phyloP scores from a whole-genome alignment of 1,284 basidiomycete genomes.

The Cutaneotrichosporon sp. region DNA sequence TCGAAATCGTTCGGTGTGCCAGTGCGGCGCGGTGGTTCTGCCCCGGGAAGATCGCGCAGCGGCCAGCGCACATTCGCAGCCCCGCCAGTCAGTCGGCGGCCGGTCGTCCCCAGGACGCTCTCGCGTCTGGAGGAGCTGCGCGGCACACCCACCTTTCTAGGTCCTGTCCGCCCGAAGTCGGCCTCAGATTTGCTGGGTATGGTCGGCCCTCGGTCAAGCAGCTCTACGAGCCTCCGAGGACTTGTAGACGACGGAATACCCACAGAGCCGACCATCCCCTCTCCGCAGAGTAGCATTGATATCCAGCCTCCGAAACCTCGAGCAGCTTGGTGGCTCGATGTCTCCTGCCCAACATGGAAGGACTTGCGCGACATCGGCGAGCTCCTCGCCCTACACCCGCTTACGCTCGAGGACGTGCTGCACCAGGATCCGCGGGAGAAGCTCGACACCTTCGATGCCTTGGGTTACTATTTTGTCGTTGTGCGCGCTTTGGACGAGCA shows the following conservation, averaged over 20 bases:
- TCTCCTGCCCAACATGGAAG: constrained; percentile 82
- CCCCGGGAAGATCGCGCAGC: constrained; percentile 22
- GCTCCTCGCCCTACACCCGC: constrained; percentile 63
- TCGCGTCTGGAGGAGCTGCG: constrained; percentile 30
- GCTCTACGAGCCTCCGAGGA: background rate
- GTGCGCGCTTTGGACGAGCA: constrained; percentile 75
- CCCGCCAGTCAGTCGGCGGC: constrained; percentile 30
- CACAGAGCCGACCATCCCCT: background rate
- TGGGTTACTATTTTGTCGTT: constrained; percentile 91
- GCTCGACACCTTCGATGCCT: constrained; percentile 76
- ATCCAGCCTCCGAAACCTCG: constrained; percentile 1
- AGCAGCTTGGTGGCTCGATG: constrained; percentile 77
- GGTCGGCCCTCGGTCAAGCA: constrained; percentile 1
- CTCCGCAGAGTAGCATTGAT: background rate
- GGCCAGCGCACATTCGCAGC: constrained; percentile 26
- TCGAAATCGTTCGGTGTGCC: constrained; percentile 4
- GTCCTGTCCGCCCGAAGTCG: constrained; percentile 36
- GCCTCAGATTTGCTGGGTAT: constrained; percentile 45
- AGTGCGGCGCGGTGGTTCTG: constrained; percentile 26
- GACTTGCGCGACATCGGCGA: constrained; percentile 85
- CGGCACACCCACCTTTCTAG: constrained; percentile 1
- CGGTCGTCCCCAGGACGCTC: constrained; percentile 13
- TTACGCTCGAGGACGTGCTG: constrained; percentile 93
- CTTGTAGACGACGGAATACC: background rate
- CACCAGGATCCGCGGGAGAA: constrained; percentile 92